Percentiles rank a stretch among this genome's conserved stretches.
Evolutionary conservation across 805 yeast genomes (phyloP).

Genomic region (Wickerhamiella nectarea): DNA sequence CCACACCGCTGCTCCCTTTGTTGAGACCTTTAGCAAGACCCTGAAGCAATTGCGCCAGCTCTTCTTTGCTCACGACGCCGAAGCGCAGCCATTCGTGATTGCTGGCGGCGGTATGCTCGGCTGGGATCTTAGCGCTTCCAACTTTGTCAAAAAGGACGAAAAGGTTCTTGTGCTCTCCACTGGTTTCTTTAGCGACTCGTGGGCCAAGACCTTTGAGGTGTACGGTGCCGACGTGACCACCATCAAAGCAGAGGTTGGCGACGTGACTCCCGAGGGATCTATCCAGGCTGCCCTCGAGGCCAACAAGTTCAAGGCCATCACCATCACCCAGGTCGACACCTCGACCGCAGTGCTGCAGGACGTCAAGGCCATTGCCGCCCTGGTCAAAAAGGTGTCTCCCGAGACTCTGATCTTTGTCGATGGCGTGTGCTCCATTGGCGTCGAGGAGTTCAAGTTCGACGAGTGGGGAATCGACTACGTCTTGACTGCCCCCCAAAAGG

Average conservation of each 20-base stretch:
- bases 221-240: slow-evolving; percentile 69
- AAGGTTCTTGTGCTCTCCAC: slow-evolving; percentile 72
- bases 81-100: slow-evolving; percentile 68
- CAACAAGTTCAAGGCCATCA: slow-evolving; percentile 50
- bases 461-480: slow-evolving; percentile 82
- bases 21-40: slow-evolving; percentile 54
- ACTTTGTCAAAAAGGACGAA: slow-evolving; percentile 51
- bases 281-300: slow-evolving; percentile 42
- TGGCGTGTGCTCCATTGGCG: slow-evolving; percentile 90
- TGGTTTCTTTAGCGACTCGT: slow-evolving; percentile 74
- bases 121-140: slow-evolving; percentile 81
- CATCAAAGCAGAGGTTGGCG: slow-evolving; percentile 61
- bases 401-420: slow-evolving; percentile 76
- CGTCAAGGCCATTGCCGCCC: slow-evolving; percentile 44
- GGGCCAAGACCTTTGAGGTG: slow-evolving; percentile 58
- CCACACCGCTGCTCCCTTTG: slow-evolving; percentile 82
- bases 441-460: slow-evolving; percentile 74
- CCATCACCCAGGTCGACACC: slow-evolving; percentile 92
- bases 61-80: slow-evolving; percentile 52
- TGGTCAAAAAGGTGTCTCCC: slow-evolving; percentile 57
- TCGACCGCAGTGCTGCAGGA: slow-evolving; percentile 85
- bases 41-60: slow-evolving; percentile 55
- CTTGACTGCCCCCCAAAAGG: slow-evolving; percentile 89
- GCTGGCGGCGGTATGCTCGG: slow-evolving; percentile 92
- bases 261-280: slow-evolving; percentile 41